Conservation (phyloP, 1,139 yeast species). For the Spathaspora sp. region DNA sequence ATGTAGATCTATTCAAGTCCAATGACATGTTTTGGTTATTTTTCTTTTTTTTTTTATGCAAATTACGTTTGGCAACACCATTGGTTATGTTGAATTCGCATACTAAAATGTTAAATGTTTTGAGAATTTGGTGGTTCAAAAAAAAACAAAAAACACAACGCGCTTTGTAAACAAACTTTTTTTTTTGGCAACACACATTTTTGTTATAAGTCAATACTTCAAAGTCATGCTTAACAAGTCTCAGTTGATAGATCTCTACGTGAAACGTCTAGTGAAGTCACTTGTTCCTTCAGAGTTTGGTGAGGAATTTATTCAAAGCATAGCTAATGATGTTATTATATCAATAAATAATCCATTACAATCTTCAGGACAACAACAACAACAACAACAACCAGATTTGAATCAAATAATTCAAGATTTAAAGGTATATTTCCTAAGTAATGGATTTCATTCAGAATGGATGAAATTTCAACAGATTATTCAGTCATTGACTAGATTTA, state of each 20-base stretch:
- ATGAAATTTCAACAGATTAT: conserved; percentile 29
- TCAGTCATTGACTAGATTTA: conserved; percentile 28
- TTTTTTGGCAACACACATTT: background rate
- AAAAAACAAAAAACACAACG: background rate
- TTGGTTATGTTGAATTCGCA: background rate
- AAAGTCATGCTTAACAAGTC: conserved; percentile 27
- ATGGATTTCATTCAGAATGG: conserved; percentile 31
- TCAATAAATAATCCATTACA: conserved; percentile 2
- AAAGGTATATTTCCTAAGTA: conserved; percentile 27
- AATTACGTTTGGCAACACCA: background rate
- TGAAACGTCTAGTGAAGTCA: conserved; percentile 37
- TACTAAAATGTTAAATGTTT: background rate
- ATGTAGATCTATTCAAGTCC: no score
- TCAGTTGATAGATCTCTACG: conserved; percentile 36
- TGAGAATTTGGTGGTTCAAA: background rate
- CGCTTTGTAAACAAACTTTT: background rate
- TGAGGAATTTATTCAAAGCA: conserved; percentile 34
- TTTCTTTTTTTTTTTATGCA: background rate
- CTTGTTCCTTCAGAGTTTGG: conserved; percentile 43
- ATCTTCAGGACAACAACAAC: conserved; percentile 18
- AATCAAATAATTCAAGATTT: conserved; percentile 18
- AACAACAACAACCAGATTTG: background rate
- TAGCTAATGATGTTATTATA: conserved; percentile 17
- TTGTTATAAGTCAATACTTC: background rate
- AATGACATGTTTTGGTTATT: no score